Evolutionary conservation across 2,329 filamentous ascomycete genomes (phyloP), one percentile per base, ranked within the genome.

Genomic region (Ophiostoma sp.): DNA sequence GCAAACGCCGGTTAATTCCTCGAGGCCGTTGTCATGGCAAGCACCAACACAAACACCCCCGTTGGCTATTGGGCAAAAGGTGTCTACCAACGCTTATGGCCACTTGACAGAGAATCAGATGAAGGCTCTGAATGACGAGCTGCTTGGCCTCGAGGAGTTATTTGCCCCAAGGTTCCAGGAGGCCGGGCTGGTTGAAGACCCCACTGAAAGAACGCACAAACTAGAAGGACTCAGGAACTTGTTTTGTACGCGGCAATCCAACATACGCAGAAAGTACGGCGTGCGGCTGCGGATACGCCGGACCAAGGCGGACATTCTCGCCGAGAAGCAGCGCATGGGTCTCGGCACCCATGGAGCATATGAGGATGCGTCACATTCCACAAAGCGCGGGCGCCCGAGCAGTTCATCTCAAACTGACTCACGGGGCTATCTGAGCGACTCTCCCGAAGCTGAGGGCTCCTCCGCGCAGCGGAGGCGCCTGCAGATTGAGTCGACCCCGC

Each of bases 191-290:
- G 77, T 84, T 11, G 69, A 75, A 0, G 79, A 83, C 52, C 76
- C 78, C 1, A 73, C 71, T 60, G 76, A 75, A 72, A 78, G 75
- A 67, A 78, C 73, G 71, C 73, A 20, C 0, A 77, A 74, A 66
- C 68, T 86, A 0, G 79, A 80, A 0, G 81, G 78, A 11, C 74
- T 87, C 1, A 82, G 82, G 57, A 87, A 87, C 72, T 81, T 81
- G 3, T 85, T 84, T 73, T 83, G 83, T 62, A 86, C 84, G 3
- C 86, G 85, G 70, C 84, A 86, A 75, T 86, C 83, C 69, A 80
- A 80, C n/a, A 83, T 86, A 3, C 81, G 86, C 15, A 87, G 86
- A 75, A 86, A 82, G 72, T 87, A 83, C 72, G 85, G 85, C n/a
- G 84, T 88, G 41, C 80, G 81, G 1, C 79, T 87, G 17, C 81